A percentile compares a stretch with the other conserved stretches of the same genome.
Evolutionary conservation across 148 eudicot species (phyloP).

Genomic region (Persicaria maculosa): DNA sequence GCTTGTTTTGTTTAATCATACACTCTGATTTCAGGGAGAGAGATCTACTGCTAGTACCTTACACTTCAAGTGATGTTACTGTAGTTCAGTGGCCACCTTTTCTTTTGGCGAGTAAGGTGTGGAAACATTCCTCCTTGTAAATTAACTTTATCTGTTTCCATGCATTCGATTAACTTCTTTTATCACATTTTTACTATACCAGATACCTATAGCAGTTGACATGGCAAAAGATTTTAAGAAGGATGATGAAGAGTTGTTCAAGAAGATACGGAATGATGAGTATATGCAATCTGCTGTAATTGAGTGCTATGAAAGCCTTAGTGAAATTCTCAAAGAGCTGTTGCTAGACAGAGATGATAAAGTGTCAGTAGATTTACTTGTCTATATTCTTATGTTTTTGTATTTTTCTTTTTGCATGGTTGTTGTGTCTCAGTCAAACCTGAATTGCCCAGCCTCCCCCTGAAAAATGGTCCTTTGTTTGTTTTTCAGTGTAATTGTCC

Average conservation of each 20-base stretch:
- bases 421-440: not conserved
- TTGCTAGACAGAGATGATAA: constrained; percentile 49
- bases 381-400: not conserved
- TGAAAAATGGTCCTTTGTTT: not conserved
- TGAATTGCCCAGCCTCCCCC: not conserved
- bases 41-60: constrained; percentile 91
- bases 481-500: constrained; percentile 44
- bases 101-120: constrained; percentile 96
- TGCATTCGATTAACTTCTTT: constrained; percentile 4
- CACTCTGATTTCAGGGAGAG: constrained; percentile 56
- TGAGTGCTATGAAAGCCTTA: constrained; percentile 92
- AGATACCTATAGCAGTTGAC: constrained; percentile 98
- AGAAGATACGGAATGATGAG: constrained; percentile 71
- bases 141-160: constrained; percentile 12
- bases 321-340: constrained; percentile 45
- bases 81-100: constrained; percentile 99
- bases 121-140: constrained; percentile 9
- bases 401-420: constrained; percentile 4
- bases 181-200: constrained; percentile 11
- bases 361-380: constrained; percentile 33
- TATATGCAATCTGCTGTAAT: constrained; percentile 80
- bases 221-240: constrained; percentile 96
- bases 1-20: not conserved
- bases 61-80: constrained; percentile 65
- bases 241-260: constrained; percentile 71